phyloP scores from a whole-genome alignment of 441 rosid genomes.

The Cnidoscolus chayamansa region DNA sequence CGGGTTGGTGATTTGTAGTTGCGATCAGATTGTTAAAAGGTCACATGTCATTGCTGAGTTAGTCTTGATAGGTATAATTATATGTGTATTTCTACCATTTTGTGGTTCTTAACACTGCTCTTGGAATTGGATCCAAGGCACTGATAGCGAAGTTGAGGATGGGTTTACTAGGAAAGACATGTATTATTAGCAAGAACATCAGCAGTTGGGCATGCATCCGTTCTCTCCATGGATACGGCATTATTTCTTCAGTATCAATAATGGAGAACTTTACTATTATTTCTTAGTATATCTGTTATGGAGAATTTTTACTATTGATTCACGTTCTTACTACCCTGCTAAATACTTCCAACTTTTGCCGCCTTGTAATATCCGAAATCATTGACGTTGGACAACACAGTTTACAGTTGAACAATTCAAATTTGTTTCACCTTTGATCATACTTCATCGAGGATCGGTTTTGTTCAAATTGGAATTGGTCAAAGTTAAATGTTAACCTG shows the following conservation, averaged over 20 bases:
- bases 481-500: too few relatives aligned
- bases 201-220: background rate
- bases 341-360: too few relatives aligned
- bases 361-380: too few relatives aligned
- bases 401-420: too few relatives aligned
- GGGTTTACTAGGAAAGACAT: background rate
- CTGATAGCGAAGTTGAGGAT: background rate
- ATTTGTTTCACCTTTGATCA: too few relatives aligned
- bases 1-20: slow-evolving; percentile 18
- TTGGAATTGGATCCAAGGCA: slow-evolving; percentile 24
- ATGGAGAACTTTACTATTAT: background rate
- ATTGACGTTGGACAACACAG: too few relatives aligned
- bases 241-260: background rate
- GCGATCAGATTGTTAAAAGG: slow-evolving; percentile 2
- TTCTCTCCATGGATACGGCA: background rate
- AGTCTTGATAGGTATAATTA: slow-evolving; percentile 11
- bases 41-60: slow-evolving; percentile 22
- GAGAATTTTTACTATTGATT: too few relatives aligned
- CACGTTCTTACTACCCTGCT: too few relatives aligned
- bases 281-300: too few relatives aligned
- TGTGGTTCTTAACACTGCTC: background rate
- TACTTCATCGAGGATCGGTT: too few relatives aligned
- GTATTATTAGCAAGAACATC: background rate
- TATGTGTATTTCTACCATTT: background rate
- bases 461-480: too few relatives aligned